A percentile compares a stretch with the other conserved stretches of the same genome.
phyloP scores from a whole-genome alignment of 2,329 filamentous ascomycete species.

The Graphium sp. region DNA sequence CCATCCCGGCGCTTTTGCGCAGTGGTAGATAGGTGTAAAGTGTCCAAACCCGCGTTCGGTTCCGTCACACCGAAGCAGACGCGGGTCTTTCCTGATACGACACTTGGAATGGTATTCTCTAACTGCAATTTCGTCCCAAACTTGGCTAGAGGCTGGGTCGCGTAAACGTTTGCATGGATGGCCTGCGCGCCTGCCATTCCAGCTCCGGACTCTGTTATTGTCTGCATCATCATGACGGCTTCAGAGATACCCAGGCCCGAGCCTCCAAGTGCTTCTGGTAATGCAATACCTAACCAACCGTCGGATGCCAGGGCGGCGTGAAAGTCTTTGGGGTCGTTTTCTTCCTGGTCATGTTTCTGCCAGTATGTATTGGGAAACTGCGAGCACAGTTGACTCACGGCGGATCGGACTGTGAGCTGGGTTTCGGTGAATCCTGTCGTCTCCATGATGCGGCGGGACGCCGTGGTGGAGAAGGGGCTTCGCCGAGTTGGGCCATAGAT shows the following conservation, averaged over 20 bases:
- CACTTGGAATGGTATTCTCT: conserved; percentile 45
- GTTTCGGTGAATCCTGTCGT: conserved; percentile 55
- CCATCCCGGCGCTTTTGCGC: conserved; percentile 37
- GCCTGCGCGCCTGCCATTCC: conserved; percentile 57
- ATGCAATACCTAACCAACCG: conserved; percentile 68
- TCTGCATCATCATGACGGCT: conserved; percentile 78
- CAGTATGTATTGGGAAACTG: conserved; percentile 62
- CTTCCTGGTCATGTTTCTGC: conserved; percentile 54
- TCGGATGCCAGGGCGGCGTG: conserved; percentile 58
- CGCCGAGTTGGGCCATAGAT: too few relatives aligned
- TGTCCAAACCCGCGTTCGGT: conserved; percentile 66
- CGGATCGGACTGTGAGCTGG: conserved; percentile 56
- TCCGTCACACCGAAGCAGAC: conserved; percentile 79
- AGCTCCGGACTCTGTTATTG: conserved; percentile 61
- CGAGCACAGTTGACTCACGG: conserved; percentile 50
- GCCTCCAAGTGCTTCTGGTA: conserved; percentile 60
- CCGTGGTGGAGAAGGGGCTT: conserved; percentile 19
- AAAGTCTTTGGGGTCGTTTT: conserved; percentile 57
- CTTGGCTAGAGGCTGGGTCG: conserved; percentile 56
- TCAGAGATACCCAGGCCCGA: conserved; percentile 64
- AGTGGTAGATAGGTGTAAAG: conserved; percentile 48
- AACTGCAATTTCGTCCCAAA: conserved; percentile 54
- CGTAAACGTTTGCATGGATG: conserved; percentile 53
- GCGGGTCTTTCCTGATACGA: conserved; percentile 55
- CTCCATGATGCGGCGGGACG: conserved; percentile 41